Evolutionary conservation across 352 stramenopile species (phyloP), one percentile per base, ranked within the genome.

Genomic region (Pythium aristosporum): DNA sequence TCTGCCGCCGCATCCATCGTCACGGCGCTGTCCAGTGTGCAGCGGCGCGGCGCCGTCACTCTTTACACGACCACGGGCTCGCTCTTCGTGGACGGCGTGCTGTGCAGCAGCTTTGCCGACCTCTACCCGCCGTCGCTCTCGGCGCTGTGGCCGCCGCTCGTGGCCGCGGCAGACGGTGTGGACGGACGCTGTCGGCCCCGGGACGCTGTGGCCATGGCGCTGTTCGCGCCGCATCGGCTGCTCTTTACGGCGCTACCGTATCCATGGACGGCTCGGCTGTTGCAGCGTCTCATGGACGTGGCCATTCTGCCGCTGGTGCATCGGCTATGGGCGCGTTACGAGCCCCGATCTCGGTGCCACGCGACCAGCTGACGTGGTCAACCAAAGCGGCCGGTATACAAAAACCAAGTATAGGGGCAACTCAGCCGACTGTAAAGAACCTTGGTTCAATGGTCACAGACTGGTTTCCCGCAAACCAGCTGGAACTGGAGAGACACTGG

Each of bases 41-140:
- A 43, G 3, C 64, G 51, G 25, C 70, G 57, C 23, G 68, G 75
- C 3, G 79, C 74, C 25, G 67, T 82, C 42, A 90, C 80, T 3
- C 73, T 90, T 34, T 90, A 91, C 74, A 89, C 80, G 9, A 80
- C 68, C 39, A 74, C 73, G n/a, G 81, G 82, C 65, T 88, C 82
- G 49, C 20, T 91, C 46, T 76, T 92, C 53, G 78, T 91, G 47
- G 70, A 87, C 47, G 79, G 79, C 53, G 77, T 80, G 59, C 68
- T 90, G 43, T 92, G 83, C 65, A 89, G 81, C 65, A 92, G 88
- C 74, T 92, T 91, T 51, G 83, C 79, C 53, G 81, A 89, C 69
- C 76, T 77, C 43, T 92, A 92, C 43, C 79, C 76, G 23, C 54
- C 54, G 30, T 39, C 32, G 6, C n/a, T 21, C 16, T 20, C 16